Conservation (phyloP, 2,329 filamentous ascomycete species). For the Ambrosiella xylebori region DNA sequence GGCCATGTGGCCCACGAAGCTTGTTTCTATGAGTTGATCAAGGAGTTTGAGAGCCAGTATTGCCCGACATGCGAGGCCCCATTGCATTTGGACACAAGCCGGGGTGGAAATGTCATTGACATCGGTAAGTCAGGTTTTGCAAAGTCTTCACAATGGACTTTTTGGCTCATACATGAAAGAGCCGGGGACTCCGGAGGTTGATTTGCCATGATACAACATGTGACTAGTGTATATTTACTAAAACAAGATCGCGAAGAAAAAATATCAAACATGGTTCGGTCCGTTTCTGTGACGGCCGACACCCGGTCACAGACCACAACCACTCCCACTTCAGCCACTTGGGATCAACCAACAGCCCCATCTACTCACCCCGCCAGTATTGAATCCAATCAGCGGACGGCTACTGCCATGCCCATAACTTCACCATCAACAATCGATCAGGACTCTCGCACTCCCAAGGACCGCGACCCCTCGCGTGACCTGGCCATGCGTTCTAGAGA, state of each 20-base stretch:
- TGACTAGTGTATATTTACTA: slow-evolving; percentile 14
- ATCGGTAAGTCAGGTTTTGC: slow-evolving; percentile 43
- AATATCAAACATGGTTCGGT: slow-evolving; percentile 81
- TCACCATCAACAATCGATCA: background rate
- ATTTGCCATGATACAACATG: background rate
- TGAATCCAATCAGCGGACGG: slow-evolving; percentile 23
- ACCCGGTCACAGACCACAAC: slow-evolving; percentile 33
- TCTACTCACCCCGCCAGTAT: slow-evolving; percentile 36
- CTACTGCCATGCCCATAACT: background rate
- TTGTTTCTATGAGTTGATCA: slow-evolving; percentile 97
- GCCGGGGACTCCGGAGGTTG: background rate
- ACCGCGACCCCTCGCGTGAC: slow-evolving; percentile 2
- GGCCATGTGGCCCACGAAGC: slow-evolving; percentile 95
- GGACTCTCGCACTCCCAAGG: slow-evolving; percentile 5
- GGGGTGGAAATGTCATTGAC: slow-evolving; percentile 82
- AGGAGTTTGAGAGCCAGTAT: slow-evolving; percentile 82
- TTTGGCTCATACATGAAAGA: background rate
- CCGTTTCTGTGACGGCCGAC: slow-evolving; percentile 51
- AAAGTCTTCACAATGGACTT: background rate
- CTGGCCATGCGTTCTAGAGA: background rate
- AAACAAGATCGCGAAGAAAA: slow-evolving; percentile 46
- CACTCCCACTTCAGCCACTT: slow-evolving; percentile 45
- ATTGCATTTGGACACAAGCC: slow-evolving; percentile 76
- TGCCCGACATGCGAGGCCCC: slow-evolving; percentile 90
- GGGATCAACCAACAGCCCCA: slow-evolving; percentile 33